A percentile compares a stretch with the other conserved stretches of the same genome.
phyloP scores from a whole-genome alignment of 192 early-diverging fungal genomes.

The Coemansia sp. region DNA sequence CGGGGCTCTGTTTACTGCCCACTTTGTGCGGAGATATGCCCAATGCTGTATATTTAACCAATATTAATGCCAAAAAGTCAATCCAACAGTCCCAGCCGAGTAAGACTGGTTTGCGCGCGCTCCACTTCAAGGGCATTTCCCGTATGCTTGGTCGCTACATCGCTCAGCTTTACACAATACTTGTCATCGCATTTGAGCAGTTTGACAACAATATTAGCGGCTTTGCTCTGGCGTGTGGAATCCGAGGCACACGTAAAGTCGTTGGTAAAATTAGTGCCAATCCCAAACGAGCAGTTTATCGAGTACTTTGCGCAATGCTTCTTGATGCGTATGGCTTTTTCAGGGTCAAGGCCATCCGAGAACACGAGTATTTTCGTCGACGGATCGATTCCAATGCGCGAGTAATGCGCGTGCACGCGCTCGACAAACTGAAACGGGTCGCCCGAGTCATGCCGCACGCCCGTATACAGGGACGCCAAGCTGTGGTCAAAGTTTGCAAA shows the following conservation, averaged over 20 bases:
- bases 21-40: conserved; percentile 27
- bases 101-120: conserved; percentile 48
- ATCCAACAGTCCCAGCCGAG: conserved; percentile 15
- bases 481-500: conserved; percentile 60
- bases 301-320: conserved; percentile 43
- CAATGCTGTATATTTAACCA: conserved; percentile 45
- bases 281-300: conserved; percentile 64
- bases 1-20: too few relatives aligned
- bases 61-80: neutral
- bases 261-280: conserved; percentile 76
- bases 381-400: conserved; percentile 58
- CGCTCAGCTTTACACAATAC: conserved; percentile 70
- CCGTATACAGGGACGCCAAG: conserved; percentile 55
- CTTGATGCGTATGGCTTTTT: conserved; percentile 56
- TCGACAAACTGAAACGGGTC: conserved; percentile 64
- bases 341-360: conserved; percentile 65
- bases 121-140: conserved; percentile 57
- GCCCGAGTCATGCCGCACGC: conserved; percentile 76
- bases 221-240: conserved; percentile 33
- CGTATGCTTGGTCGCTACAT: conserved; percentile 63
- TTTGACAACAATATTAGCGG: conserved; percentile 79
- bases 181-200: conserved; percentile 59
- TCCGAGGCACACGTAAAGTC: conserved; percentile 56
- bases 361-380: conserved; percentile 67
- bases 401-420: conserved; percentile 60